Percentiles rank a stretch among this genome's conserved stretches.
Conservation (phyloP, 805 yeast genomes). For the Cyberlindnera misumaiensis region DNA sequence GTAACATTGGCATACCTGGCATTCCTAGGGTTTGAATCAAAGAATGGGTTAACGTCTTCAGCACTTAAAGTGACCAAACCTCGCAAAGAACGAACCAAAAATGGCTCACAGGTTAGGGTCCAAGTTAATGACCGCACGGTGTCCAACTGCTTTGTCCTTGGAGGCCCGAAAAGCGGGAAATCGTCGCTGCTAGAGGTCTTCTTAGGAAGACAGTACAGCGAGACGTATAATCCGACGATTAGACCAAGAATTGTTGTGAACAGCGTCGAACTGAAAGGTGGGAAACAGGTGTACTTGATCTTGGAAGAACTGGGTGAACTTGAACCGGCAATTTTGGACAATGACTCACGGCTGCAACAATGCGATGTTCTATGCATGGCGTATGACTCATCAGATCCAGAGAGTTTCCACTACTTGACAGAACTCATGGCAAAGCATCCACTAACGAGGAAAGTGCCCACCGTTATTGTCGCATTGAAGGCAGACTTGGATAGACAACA, state of each 20-base stretch:
- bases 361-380: constrained; percentile 89
- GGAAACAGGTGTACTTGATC: constrained; percentile 89
- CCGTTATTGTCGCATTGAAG: constrained; percentile 83
- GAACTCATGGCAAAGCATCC: constrained; percentile 59
- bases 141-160: constrained; percentile 82
- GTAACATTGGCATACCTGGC: constrained; percentile 86
- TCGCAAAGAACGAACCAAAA: constrained; percentile 58
- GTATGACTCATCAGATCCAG: constrained; percentile 95
- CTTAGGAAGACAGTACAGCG: constrained; percentile 64
- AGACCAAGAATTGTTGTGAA: constrained; percentile 80
- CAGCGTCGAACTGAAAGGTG: constrained; percentile 89
- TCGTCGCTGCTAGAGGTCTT: constrained; percentile 79
- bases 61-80: constrained; percentile 82
- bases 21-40: constrained; percentile 73
- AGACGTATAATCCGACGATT: constrained; percentile 72
- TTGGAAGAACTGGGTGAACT: constrained; percentile 85
- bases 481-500: constrained; percentile 96
- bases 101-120: constrained; percentile 61
- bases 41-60: constrained; percentile 25
- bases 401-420: constrained; percentile 78
- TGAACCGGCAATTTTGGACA: constrained; percentile 75
- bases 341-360: constrained; percentile 58
- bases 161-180: constrained; percentile 84
- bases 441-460: constrained; percentile 60
- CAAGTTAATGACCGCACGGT: constrained; percentile 79